Evolutionary conservation across 2,329 filamentous ascomycete species (phyloP).

Genomic region (Penicillium paneum): DNA sequence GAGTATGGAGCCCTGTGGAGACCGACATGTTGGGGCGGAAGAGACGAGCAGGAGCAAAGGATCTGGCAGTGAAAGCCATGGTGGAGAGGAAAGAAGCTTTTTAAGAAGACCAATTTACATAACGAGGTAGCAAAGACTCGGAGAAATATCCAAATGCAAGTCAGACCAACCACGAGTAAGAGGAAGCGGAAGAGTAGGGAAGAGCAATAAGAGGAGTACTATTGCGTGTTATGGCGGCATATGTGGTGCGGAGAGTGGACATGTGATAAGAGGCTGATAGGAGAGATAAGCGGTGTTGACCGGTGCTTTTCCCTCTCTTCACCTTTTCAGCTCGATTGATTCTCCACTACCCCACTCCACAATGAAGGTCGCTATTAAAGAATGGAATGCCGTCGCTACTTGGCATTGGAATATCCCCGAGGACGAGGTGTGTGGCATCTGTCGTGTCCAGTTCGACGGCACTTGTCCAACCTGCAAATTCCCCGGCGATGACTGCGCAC

Average conservation of each 20-base stretch:
- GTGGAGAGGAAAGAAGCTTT: slow-evolving; percentile 7
- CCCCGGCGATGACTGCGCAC: slow-evolving; percentile 89
- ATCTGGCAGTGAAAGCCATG: slow-evolving; percentile 38
- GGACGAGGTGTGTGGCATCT: slow-evolving; percentile 97
- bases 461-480: slow-evolving; percentile 98
- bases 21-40: slow-evolving; percentile 29
- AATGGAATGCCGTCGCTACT: slow-evolving; percentile 90
- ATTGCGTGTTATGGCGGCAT: slow-evolving; percentile 6
- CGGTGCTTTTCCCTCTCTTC: background rate
- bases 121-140: slow-evolving; percentile 7
- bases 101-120: slow-evolving; percentile 28
- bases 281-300: background rate
- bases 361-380: slow-evolving; percentile 95
- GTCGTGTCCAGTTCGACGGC: slow-evolving; percentile 94
- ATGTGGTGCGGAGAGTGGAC: slow-evolving; percentile 23
- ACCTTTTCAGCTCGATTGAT: background rate
- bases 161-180: background rate
- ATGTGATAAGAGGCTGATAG: slow-evolving; percentile 10
- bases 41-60: slow-evolving; percentile 23
- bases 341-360: slow-evolving; percentile 9
- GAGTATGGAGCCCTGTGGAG: slow-evolving; percentile 23
- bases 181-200: background rate
- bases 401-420: slow-evolving; percentile 98
- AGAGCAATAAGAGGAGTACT: slow-evolving; percentile 9
- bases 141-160: background rate